Base-by-base conservation (phyloP, 805 yeast genomes). In the Yamadazyma akitaensis region DNA sequence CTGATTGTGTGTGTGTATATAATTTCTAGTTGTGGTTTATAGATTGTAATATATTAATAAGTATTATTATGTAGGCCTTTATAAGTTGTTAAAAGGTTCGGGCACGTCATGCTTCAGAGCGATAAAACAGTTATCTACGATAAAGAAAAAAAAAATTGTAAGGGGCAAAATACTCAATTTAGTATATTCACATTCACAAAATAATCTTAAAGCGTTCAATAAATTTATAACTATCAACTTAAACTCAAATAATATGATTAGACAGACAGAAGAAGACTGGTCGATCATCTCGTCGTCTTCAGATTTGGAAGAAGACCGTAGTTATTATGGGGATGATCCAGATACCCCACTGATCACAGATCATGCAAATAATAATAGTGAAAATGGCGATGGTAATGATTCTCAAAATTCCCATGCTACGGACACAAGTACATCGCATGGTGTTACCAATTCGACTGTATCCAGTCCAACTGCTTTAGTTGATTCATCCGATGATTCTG, bases 251-350 rank as follows among this genome's bases (percentile, higher is more conserved):
- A 28, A 13, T 13, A 51, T 49, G 51, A 43, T 43, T 26, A 44
- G 35, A 37, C 47, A 43, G 33, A 50, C 56, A 26, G 75, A 71
- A 40, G 76, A 72, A 57, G 76, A 72, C 39, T 72, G 76, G 76
- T 64, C 76, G 6, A 66, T 72, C 35, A 72, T 72, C 17, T 68
- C 73, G 8, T 70, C 75, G 10, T 63, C 65, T 33, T 70, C 75
- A 1, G 76, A 72, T 37, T 46, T 64, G 24, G 70, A 67, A 36
- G 70, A 66, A 31, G 73, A 67, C 12, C 62, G 58, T 32, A 53
- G 64, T 12, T 54, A 63, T 17, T 34, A 16, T 18, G 37, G 17
- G 13, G 39, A 37, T 37, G 39, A 37, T 19, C 25, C 19, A 9
- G 39, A 37, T 11, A 37, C 39, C 19, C 39, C 39, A n/a, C 39